Percentiles rank a stretch among this genome's conserved stretches.
Conservation (phyloP, 345 rosid genomes). For the Carallia brachiata region DNA sequence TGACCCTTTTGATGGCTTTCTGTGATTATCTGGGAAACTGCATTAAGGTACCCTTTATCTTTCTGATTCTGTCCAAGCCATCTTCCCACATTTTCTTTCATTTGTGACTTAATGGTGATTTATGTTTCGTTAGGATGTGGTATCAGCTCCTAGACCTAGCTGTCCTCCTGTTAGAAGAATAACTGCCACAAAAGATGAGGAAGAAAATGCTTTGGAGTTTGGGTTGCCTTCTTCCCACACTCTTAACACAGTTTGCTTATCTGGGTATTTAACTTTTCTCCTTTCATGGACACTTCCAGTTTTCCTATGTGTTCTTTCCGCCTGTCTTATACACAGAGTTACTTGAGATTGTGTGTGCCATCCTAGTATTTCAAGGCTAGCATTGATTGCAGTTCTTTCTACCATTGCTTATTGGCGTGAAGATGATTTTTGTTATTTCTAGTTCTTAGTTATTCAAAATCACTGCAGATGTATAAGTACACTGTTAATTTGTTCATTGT, state of each 20-base stretch:
- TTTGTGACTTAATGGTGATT: slow-evolving; percentile 11
- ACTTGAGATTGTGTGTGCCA: background rate
- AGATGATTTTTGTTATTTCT: background rate
- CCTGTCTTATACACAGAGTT: background rate
- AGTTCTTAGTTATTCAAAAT: background rate
- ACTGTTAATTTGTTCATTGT: background rate
- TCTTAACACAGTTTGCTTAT: slow-evolving; percentile 84
- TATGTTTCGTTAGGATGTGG: slow-evolving; percentile 58
- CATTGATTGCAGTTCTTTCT: background rate
- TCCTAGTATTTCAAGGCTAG: background rate
- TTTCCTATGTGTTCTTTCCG: background rate
- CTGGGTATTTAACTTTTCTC: slow-evolving; percentile 61
- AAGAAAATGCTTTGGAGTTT: slow-evolving; percentile 94
- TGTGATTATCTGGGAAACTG: slow-evolving; percentile 92
- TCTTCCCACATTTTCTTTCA: background rate
- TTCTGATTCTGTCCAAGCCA: background rate
- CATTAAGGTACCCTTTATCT: slow-evolving; percentile 52
- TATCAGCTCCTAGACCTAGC: slow-evolving; percentile 93
- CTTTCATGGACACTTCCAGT: background rate
- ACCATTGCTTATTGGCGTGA: background rate
- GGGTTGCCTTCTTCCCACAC: slow-evolving; percentile 99
- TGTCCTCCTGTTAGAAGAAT: slow-evolving; percentile 90
- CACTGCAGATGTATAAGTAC: background rate
- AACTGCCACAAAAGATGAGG: slow-evolving; percentile 88
- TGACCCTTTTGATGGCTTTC: slow-evolving; percentile 92